Evolutionary conservation across 495 filamentous ascomycete species (phyloP).

Genomic region (Talaromyces thailandensis): DNA sequence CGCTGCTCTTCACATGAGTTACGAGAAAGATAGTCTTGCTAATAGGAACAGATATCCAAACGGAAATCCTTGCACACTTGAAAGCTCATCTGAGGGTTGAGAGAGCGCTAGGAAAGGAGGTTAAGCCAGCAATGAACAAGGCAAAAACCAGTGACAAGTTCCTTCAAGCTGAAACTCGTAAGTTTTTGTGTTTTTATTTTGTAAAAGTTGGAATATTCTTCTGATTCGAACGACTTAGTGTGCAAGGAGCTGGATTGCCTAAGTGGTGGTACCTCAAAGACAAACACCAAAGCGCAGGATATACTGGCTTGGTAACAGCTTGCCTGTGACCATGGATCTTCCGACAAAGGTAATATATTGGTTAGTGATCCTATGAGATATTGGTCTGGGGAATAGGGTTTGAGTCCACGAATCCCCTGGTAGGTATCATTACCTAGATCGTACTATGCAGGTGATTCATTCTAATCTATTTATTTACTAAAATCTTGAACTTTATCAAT

Average conservation of each 20-base stretch:
- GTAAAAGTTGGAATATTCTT: not conserved
- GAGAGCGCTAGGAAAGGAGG: not conserved
- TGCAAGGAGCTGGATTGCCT: constrained; percentile 5
- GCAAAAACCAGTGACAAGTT: not conserved
- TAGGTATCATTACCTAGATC: no score
- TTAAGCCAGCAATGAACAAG: not conserved
- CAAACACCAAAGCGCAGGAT: not conserved
- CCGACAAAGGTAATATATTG: not conserved
- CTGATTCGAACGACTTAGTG: not conserved
- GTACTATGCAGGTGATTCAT: no score
- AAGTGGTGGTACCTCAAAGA: not conserved
- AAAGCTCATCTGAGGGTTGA: constrained; percentile 3
- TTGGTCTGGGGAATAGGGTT: not conserved
- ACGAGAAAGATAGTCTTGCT: not conserved
- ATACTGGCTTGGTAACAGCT: constrained; percentile 2
- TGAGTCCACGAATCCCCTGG: no score
- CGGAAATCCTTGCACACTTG: not conserved
- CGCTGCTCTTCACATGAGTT: not conserved
- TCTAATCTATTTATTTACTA: no score
- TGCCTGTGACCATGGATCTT: not conserved
- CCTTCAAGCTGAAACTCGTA: constrained; percentile 2
- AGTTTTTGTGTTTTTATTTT: no score
- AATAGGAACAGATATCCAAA: not conserved
- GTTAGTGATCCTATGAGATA: not conserved
- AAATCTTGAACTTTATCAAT: no score